Conservation (phyloP, 2,329 filamentous ascomycete genomes). For the Fusarium hainanense region DNA sequence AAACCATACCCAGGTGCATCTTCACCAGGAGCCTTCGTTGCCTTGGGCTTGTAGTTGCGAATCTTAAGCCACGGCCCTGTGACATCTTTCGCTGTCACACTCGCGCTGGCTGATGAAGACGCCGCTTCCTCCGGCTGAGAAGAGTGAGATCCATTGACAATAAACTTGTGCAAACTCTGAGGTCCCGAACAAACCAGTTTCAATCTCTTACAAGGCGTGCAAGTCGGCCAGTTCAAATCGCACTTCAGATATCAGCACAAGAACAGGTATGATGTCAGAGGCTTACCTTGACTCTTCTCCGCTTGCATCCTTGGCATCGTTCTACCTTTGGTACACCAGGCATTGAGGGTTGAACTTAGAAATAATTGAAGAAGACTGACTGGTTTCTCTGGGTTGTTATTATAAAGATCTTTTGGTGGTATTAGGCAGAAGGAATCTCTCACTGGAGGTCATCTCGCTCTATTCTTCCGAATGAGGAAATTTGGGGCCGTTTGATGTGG, state of each 20-base stretch:
- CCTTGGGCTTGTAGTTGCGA: not conserved
- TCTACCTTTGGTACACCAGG: not conserved
- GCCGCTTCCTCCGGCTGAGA: not conserved
- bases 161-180: not conserved
- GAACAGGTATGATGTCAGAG: not conserved
- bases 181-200: not conserved
- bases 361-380: rapidly evolving
- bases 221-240: not conserved
- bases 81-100: not conserved
- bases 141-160: not conserved
- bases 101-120: not conserved
- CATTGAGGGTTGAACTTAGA: not conserved
- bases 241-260: not conserved
- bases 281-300: not conserved
- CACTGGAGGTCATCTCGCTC: not conserved
- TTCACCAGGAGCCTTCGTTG: rapidly evolving
- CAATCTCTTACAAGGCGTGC: not conserved
- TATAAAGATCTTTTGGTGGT: not conserved
- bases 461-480: not conserved
- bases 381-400: not conserved
- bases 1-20: not conserved
- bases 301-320: not conserved
- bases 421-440: not conserved
- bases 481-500: not conserved
- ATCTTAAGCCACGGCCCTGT: not conserved